These are phyloP conservation scores for Fragosphaeria purpurea DNA, from an alignment of 2,329 filamentous ascomycete genomes.

Conservation along the genomic window DNA sequence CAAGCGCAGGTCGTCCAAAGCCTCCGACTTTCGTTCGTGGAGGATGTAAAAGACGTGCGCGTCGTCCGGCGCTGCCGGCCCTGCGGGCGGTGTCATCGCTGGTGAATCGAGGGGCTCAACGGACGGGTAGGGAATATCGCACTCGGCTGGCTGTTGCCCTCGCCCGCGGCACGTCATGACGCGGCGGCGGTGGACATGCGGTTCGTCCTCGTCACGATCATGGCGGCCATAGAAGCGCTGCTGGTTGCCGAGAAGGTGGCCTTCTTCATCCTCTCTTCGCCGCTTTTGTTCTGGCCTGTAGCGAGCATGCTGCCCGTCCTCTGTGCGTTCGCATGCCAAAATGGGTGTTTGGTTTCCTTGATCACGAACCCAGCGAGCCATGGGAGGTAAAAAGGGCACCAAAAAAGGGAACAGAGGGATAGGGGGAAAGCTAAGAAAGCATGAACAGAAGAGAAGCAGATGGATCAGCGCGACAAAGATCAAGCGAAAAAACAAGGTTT, in stretches of 20 bases:
- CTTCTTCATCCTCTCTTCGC: background rate
- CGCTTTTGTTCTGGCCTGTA: too few relatives aligned
- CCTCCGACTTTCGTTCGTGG: background rate
- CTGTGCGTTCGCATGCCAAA: background rate
- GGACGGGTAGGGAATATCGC: conserved; percentile 7
- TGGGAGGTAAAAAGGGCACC: background rate
- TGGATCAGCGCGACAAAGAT: too few relatives aligned
- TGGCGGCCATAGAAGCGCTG: background rate
- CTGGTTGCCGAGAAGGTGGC: background rate
- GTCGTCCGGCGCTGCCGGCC: background rate
- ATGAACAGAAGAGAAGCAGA: background rate
- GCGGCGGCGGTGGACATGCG: too few relatives aligned
- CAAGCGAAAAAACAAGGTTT: too few relatives aligned
- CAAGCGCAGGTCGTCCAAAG: background rate
- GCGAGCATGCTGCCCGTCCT: background rate
- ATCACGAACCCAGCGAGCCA: conserved; percentile 8
- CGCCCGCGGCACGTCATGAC: background rate
- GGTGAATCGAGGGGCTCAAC: conserved; percentile 4
- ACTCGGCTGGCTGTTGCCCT: background rate
- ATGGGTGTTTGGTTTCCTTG: conserved; percentile 2
- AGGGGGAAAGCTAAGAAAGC: too few relatives aligned
- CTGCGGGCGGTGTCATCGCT: background rate
- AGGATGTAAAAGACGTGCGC: conserved; percentile 4
- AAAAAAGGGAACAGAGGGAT: too few relatives aligned
- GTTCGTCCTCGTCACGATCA: background rate